phyloP scores from a whole-genome alignment of 129 eudicot species.

The Flaveria brownii region DNA sequence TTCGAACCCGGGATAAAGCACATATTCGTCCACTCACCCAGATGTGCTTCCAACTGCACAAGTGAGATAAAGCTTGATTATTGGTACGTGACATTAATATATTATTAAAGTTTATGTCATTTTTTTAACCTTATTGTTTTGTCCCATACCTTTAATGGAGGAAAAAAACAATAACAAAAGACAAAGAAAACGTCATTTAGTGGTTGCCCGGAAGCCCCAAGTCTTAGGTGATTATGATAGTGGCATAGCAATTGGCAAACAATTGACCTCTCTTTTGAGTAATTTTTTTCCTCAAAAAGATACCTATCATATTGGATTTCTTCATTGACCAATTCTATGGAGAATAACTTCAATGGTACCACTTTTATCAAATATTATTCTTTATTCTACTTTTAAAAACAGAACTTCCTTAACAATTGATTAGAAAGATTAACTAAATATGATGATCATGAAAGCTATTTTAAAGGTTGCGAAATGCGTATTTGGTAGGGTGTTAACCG shows the following conservation, averaged over 20 bases:
- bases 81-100: too few relatives aligned
- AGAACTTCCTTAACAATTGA: neutral
- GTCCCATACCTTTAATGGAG: too few relatives aligned
- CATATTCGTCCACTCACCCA: too few relatives aligned
- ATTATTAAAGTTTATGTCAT: too few relatives aligned
- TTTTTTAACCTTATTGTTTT: too few relatives aligned
- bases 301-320: slow-evolving; percentile 17
- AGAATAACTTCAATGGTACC: neutral
- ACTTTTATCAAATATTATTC: neutral
- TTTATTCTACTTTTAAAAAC: neutral
- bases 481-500: neutral
- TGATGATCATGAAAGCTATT: neutral
- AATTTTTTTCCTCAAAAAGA: slow-evolving; percentile 20
- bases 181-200: slow-evolving; percentile 14
- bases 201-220: slow-evolving; percentile 16
- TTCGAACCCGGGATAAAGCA: too few relatives aligned
- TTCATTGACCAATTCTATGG: slow-evolving; percentile 4
- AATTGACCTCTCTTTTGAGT: slow-evolving; percentile 4
- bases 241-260: slow-evolving; percentile 15
- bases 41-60: too few relatives aligned
- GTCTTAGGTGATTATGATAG: slow-evolving; percentile 14
- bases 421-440: neutral
- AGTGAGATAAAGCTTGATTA: too few relatives aligned
- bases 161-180: neutral
- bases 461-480: neutral